Evolutionary conservation across 2,329 filamentous ascomycete species (phyloP).

Genomic region (Ceratocystis colombiana): DNA sequence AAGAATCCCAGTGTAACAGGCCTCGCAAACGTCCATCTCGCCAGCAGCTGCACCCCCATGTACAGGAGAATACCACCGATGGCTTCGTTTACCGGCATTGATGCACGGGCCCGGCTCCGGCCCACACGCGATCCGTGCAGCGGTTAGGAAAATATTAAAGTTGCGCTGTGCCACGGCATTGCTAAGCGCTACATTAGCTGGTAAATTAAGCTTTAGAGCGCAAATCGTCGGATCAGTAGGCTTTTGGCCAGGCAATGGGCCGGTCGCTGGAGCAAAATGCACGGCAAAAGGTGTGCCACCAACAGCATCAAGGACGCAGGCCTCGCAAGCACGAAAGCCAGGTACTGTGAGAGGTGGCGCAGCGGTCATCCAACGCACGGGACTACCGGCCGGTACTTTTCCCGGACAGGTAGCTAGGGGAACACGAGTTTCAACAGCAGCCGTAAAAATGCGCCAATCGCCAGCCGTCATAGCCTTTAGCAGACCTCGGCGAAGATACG

Average conservation of each 20-base stretch:
- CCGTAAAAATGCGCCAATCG: slow-evolving; percentile 32
- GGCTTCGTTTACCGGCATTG: slow-evolving; percentile 29
- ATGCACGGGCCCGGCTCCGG: slow-evolving; percentile 32
- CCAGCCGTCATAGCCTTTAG: slow-evolving; percentile 26
- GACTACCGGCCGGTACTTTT: background rate
- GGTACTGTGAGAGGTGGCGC: slow-evolving; percentile 28
- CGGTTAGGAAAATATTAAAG: slow-evolving; percentile 29
- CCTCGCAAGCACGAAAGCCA: slow-evolving; percentile 31
- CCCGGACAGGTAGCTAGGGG: slow-evolving; percentile 15
- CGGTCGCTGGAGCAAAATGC: slow-evolving; percentile 29
- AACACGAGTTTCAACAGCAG: slow-evolving; percentile 16
- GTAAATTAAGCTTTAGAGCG: slow-evolving; percentile 28
- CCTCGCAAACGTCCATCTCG: slow-evolving; percentile 31
- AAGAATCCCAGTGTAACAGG: slow-evolving; percentile 32
- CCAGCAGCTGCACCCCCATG: slow-evolving; percentile 26
- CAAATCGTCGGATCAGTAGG: slow-evolving; percentile 26
- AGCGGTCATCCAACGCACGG: slow-evolving; percentile 20
- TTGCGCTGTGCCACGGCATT: slow-evolving; percentile 29
- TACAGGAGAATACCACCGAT: slow-evolving; percentile 33
- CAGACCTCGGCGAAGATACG: slow-evolving; percentile 28
- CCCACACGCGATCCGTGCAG: slow-evolving; percentile 28
- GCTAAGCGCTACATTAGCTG: slow-evolving; percentile 29
- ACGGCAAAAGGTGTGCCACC: slow-evolving; percentile 29
- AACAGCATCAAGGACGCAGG: slow-evolving; percentile 34
- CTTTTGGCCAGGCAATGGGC: background rate